phyloP scores from a whole-genome alignment of 169 alveolate species.

The Eimeria zaria region DNA sequence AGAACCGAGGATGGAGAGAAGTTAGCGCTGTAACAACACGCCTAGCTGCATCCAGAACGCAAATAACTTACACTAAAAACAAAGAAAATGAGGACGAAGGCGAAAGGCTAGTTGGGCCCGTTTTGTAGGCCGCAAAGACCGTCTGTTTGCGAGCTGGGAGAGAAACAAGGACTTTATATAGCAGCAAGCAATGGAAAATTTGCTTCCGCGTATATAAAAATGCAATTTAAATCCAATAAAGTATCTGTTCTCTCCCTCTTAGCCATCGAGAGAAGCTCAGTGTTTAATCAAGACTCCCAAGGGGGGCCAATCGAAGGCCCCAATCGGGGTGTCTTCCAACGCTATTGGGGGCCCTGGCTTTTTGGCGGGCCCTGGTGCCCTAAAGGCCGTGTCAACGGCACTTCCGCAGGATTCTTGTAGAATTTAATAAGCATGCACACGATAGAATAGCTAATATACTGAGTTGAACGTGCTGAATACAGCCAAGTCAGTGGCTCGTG shows the following conservation, averaged over 20 bases:
- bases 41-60: not conserved
- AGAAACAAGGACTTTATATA: not conserved
- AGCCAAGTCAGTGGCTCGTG: too few species aligned
- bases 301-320: constrained; percentile 3
- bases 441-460: not conserved
- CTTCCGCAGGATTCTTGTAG: not conserved
- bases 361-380: not conserved
- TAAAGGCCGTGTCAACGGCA: not conserved
- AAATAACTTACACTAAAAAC: not conserved
- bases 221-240: not conserved
- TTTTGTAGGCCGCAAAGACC: not conserved
- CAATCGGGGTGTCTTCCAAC: too few species aligned
- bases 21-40: not conserved
- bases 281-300: not conserved
- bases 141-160: not conserved
- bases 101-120: not conserved
- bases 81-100: not conserved
- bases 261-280: not conserved
- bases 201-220: not conserved
- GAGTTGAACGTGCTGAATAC: too few species aligned
- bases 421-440: too few species aligned
- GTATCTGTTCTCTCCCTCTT: not conserved
- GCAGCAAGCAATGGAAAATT: not conserved
- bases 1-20: not conserved
- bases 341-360: too few species aligned